Evolutionary conservation across 257 asterid genomes (phyloP).

Genomic region (Ehretia macrophylla): DNA sequence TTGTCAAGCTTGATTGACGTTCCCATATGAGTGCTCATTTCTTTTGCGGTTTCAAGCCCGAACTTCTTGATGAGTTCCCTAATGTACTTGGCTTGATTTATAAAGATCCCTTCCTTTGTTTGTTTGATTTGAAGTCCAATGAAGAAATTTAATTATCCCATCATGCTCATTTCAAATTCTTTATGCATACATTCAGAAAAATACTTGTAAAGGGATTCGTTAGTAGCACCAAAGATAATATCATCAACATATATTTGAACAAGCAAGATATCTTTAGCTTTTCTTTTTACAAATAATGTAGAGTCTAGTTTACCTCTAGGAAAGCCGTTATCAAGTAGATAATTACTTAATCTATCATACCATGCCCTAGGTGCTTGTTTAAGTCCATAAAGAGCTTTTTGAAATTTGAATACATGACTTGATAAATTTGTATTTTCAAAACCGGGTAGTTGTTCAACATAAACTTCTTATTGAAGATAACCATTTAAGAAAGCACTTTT

Average conservation of each 20-base stretch:
- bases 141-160: conserved; percentile 5
- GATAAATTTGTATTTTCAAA: conserved; percentile 4
- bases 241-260: conserved; percentile 13
- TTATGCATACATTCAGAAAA: not conserved
- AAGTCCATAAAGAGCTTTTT: conserved; percentile 8
- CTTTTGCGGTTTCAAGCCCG: not conserved
- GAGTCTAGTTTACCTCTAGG: not conserved
- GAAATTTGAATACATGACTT: conserved; percentile 6
- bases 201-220: not conserved
- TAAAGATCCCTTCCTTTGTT: not conserved
- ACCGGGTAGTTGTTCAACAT: conserved; percentile 8
- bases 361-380: conserved; percentile 12
- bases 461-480: not conserved
- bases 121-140: conserved; percentile 2
- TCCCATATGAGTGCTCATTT: not conserved
- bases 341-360: not conserved
- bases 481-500: conserved; percentile 22
- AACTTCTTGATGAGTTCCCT: not conserved
- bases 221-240: conserved; percentile 2
- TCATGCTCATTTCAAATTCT: conserved; percentile 9
- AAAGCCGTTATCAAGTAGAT: not conserved
- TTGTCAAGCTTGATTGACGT: not conserved
- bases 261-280: not conserved
- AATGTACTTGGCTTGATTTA: not conserved
- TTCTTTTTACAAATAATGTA: not conserved